Percentiles rank a stretch among this genome's conserved stretches.
Conservation (phyloP, 306 rosid species). For the Vicia villosa region DNA sequence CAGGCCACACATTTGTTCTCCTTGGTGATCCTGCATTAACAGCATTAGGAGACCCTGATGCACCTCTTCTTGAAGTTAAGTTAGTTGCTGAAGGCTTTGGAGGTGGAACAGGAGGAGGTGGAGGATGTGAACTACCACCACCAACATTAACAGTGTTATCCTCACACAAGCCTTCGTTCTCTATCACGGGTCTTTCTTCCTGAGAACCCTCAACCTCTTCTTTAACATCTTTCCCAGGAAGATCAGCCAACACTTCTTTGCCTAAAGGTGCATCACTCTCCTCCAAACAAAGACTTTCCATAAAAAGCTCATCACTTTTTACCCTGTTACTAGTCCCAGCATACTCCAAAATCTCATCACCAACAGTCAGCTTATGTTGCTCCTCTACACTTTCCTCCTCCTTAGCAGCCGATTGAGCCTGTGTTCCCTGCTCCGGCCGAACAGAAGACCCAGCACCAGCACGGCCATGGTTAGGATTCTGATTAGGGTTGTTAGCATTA, state of each 20-base stretch:
- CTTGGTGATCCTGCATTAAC: constrained; percentile 62
- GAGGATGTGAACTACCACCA: constrained; percentile 62
- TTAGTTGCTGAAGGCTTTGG: constrained; percentile 57
- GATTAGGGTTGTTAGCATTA: background rate
- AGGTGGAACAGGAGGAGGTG: constrained; percentile 96
- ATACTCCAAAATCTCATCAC: constrained; percentile 57
- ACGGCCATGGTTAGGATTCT: constrained; percentile 16
- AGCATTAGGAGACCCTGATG: constrained; percentile 58
- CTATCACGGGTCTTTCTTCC: constrained; percentile 40
- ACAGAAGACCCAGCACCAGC: constrained; percentile 48
- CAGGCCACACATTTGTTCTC: constrained; percentile 70
- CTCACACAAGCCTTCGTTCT: constrained; percentile 44
- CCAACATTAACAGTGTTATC: constrained; percentile 32
- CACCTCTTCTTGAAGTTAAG: constrained; percentile 59
- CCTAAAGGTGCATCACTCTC: constrained; percentile 40
- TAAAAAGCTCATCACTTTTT: constrained; percentile 53
- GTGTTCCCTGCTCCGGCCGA: constrained; percentile 51
- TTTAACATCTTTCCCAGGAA: constrained; percentile 44
- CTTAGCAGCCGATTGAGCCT: constrained; percentile 44
- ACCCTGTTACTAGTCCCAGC: constrained; percentile 47
- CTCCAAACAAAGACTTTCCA: constrained; percentile 47
- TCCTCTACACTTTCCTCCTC: constrained; percentile 70
- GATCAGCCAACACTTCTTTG: constrained; percentile 43
- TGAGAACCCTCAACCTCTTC: constrained; percentile 41
- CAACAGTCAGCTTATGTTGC: constrained; percentile 41